Evolutionary conservation across 225 moss, liverwort and hornwort genomes (phyloP).

Genomic region (Thuidium tamariscinum): DNA sequence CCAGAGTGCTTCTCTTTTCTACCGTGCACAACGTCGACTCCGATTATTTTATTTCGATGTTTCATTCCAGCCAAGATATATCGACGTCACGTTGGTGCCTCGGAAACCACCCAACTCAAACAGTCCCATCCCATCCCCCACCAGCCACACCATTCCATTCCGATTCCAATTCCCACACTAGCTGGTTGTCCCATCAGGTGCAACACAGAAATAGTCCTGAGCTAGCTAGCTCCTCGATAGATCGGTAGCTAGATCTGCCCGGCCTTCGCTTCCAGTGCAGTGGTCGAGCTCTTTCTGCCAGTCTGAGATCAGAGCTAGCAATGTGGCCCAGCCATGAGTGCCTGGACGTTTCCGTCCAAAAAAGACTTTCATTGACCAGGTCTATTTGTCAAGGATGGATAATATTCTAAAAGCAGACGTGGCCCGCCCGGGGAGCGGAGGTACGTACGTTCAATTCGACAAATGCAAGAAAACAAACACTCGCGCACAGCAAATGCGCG

Average conservation of each 20-base stretch:
- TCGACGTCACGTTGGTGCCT: not conserved
- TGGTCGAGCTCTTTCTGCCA: not conserved
- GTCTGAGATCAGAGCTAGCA: not conserved
- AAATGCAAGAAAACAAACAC: not conserved
- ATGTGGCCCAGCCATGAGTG: not conserved
- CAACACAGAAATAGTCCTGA: not conserved
- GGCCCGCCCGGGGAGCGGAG: no score
- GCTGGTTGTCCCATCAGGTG: not conserved
- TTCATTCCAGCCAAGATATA: not conserved
- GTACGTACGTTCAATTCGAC: not conserved
- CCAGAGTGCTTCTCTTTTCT: not conserved
- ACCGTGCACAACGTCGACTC: not conserved
- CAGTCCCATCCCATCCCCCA: not conserved
- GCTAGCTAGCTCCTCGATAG: no score
- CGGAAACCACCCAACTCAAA: not conserved
- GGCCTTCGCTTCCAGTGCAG: not conserved
- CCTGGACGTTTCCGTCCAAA: not conserved
- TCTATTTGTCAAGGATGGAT: not conserved
- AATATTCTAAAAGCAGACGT: not conserved
- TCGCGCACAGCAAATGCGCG: not conserved
- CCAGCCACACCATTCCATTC: not conserved
- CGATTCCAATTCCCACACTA: not conserved
- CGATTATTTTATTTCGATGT: not conserved
- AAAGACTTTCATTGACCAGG: not conserved
- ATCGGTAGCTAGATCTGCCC: not conserved